Base-by-base conservation (phyloP, 805 yeast species). In the Saturnispora gosingensis region DNA sequence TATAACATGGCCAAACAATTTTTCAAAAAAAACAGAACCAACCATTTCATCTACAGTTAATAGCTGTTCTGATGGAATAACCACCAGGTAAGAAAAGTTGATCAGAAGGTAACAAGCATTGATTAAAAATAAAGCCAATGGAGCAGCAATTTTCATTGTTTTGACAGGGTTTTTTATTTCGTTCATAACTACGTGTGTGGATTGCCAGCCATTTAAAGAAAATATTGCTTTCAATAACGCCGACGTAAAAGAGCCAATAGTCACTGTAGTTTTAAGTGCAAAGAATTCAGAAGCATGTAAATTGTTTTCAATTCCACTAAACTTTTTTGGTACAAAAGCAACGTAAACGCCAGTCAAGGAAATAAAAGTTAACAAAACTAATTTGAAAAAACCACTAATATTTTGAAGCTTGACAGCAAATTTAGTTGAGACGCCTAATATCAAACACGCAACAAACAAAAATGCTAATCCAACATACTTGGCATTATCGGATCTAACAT, bases 331-430 rank as follows among this genome's bases (percentile, higher is more conserved):
- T n/a, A 78, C 56, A 1, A 71, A 38, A n/a, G 79, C 55, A 4
- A 78, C 81, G 58, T 80, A 83, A 2, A 82, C 16, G 0, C 90
- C 87, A 0, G 84, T 76, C 4, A 73, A 47, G 2, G 80, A 70
- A 73, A 85, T 77, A 1, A 82, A 62, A 0, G 65, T 72, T 40
- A 84, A 71, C 30, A 85, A 65, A 3, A 69, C 61, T 45, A 85
- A 61, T 61, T 85, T 85, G 61, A 85, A 59, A 7, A 72, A 72
- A 0, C 93, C 91, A 3, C 84, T 64, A 11, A 77, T 54, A 58
- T 83, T 84, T 60, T 84, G 89, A 13, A 83, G 68, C 15, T 66
- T 61, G 1, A 85, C 74, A 0, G 90, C 90, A 56, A 73, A 73
- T 51, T 68, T 75, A 2, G 81, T 77, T 27, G 88, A 81, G 3